A percentile compares a stretch with the other conserved stretches of the same genome.
Evolutionary conservation across 129 eudicot genomes (phyloP).

Genomic region (Artemisia tridentata): DNA sequence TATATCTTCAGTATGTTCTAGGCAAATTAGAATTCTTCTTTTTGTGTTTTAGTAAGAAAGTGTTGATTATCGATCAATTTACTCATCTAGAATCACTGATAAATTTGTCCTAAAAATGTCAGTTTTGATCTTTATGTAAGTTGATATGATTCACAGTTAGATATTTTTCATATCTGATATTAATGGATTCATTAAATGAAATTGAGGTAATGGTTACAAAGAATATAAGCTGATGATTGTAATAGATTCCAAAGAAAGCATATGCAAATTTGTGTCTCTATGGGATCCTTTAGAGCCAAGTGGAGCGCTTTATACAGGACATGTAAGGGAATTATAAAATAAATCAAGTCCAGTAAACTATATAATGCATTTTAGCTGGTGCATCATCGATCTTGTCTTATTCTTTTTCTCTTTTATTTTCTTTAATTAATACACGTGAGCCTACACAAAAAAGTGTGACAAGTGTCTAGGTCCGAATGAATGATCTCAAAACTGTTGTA

Average conservation of each 20-base stretch:
- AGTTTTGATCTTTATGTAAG: background rate
- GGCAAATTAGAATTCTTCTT: slow-evolving; percentile 19
- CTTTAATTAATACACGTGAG: slow-evolving; percentile 7
- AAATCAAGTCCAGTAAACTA: slow-evolving; percentile 19
- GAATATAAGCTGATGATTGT: slow-evolving; percentile 25
- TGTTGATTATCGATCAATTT: background rate
- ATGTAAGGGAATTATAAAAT: slow-evolving; percentile 10
- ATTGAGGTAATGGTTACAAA: slow-evolving; percentile 20
- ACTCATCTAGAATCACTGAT: slow-evolving; percentile 4
- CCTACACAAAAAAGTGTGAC: slow-evolving; percentile 8
- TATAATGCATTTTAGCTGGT: slow-evolving; percentile 21
- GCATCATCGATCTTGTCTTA: slow-evolving; percentile 22
- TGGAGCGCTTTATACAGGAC: slow-evolving; percentile 18
- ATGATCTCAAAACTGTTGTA: background rate
- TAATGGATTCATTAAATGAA: slow-evolving; percentile 2
- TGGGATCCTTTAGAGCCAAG: slow-evolving; percentile 30
- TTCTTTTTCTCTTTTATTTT: slow-evolving; percentile 22
- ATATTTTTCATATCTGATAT: background rate
- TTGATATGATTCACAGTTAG: background rate
- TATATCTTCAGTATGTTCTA: slow-evolving; percentile 18
- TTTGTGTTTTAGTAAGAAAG: slow-evolving; percentile 4
- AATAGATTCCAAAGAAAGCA: slow-evolving; percentile 17
- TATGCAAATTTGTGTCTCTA: slow-evolving; percentile 10
- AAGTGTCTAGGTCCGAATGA: slow-evolving; percentile 22
- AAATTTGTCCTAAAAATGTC: background rate